phyloP scores from a whole-genome alignment of 257 asterid genomes.

The Gynochthodes officinalis region DNA sequence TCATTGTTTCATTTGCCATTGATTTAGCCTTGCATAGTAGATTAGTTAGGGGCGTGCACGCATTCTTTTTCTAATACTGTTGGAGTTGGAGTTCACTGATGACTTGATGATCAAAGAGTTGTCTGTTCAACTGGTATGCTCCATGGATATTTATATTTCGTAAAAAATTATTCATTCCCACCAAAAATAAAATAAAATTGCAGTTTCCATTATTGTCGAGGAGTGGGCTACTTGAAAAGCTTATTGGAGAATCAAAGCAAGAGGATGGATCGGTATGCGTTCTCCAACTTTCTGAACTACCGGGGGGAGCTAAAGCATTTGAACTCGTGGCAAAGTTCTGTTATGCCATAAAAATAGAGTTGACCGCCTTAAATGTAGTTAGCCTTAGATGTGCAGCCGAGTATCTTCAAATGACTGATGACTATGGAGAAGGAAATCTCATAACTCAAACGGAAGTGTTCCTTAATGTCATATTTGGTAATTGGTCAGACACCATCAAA shows the following conservation, averaged over 20 bases:
- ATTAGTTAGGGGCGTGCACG: too few relatives aligned
- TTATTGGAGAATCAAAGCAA: conserved; percentile 44
- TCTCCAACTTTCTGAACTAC: conserved; percentile 57
- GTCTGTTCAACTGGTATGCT: too few relatives aligned
- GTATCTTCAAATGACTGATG: conserved; percentile 77
- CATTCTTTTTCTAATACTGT: too few relatives aligned
- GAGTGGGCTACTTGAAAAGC: conserved; percentile 68
- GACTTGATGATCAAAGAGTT: not conserved
- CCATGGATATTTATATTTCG: too few relatives aligned
- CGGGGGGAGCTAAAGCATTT: conserved; percentile 87
- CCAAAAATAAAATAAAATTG: not conserved
- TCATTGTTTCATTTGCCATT: not conserved
- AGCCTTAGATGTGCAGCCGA: conserved; percentile 82
- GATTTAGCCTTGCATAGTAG: too few relatives aligned
- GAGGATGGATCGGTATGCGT: conserved; percentile 34
- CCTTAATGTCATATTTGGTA: conserved; percentile 55
- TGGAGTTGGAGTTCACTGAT: not conserved
- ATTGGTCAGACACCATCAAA: conserved; percentile 77
- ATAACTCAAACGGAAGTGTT: conserved; percentile 56
- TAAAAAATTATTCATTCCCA: too few relatives aligned
- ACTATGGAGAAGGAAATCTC: conserved; percentile 78
- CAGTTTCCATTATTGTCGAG: conserved; percentile 87
- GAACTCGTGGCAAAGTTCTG: conserved; percentile 83
- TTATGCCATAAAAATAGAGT: conserved; percentile 71
- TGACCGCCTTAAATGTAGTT: conserved; percentile 66